A percentile compares a stretch with the other conserved stretches of the same genome.
These are phyloP conservation scores for Abortiporus biennis DNA, from an alignment of 1,284 basidiomycete genomes.

Conservation along the genomic window DNA sequence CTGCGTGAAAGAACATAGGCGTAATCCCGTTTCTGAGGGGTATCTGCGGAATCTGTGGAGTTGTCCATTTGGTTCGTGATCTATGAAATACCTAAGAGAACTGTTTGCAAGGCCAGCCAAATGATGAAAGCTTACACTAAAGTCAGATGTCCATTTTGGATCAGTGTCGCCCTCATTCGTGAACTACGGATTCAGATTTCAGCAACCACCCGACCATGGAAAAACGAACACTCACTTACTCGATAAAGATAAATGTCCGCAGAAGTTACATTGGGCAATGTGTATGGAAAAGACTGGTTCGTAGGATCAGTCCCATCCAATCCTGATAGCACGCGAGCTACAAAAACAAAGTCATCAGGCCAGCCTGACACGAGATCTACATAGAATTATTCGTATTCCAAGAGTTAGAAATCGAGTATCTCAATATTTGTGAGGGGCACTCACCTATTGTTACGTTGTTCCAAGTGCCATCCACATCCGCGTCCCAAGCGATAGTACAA, in stretches of 20 bases:
- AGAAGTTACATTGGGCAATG: constrained; percentile 32
- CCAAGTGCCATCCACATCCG: constrained; percentile 27
- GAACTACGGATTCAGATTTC: constrained; percentile 20
- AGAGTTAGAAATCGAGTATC: neutral
- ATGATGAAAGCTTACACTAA: constrained; percentile 24
- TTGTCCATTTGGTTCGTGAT: neutral
- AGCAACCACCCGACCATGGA: neutral
- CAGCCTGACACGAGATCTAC: constrained; percentile 35
- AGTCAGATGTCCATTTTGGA: constrained; percentile 32
- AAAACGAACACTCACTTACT: constrained; percentile 15
- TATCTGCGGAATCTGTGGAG: neutral
- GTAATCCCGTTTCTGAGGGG: neutral
- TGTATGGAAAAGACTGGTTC: constrained; percentile 30
- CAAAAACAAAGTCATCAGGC: constrained; percentile 30
- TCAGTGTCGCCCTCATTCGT: constrained; percentile 24
- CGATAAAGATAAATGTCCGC: constrained; percentile 36
- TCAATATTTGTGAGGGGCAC: neutral
- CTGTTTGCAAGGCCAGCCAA: neutral
- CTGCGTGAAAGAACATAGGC: neutral
- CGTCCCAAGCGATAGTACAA: constrained; percentile 26
- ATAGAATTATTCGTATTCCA: neutral
- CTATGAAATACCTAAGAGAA: neutral
- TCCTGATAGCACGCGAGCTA: constrained; percentile 23
- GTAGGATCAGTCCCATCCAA: constrained; percentile 30
- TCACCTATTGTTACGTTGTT: constrained; percentile 32